These are phyloP conservation scores for Termitomyces titanicus DNA, from an alignment of 768 basidiomycete species.

Conservation along the genomic window DNA sequence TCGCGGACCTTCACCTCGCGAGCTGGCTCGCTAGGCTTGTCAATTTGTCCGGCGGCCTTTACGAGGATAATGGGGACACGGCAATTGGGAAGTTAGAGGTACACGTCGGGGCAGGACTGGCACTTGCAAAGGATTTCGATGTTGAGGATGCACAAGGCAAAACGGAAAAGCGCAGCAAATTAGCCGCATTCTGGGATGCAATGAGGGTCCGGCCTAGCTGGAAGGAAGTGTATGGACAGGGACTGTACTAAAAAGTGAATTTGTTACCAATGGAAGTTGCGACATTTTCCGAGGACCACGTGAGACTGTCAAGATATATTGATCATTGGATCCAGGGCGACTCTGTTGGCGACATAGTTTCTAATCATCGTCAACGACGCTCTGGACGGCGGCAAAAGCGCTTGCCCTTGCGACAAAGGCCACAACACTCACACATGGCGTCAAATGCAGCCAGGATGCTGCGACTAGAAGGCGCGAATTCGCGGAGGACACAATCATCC, in stretches of 20 bases:
- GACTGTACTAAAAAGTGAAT: conserved; percentile 32
- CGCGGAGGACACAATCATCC: conserved; percentile 16
- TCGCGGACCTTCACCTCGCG: conserved; percentile 78
- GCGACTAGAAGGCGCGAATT: conserved; percentile 17
- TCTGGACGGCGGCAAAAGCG: conserved; percentile 12
- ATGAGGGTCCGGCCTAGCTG: conserved; percentile 66
- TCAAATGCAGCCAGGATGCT: conserved; percentile 19
- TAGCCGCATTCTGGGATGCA: conserved; percentile 72
- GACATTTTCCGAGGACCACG: conserved; percentile 14
- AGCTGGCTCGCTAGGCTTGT: conserved; percentile 70
- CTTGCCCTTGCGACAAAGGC: conserved; percentile 9
- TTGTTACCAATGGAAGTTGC: neutral
- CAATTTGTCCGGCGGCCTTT: conserved; percentile 50
- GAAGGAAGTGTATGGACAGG: conserved; percentile 56
- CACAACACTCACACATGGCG: conserved; percentile 14
- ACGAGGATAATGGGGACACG: conserved; percentile 45
- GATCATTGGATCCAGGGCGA: conserved; percentile 5
- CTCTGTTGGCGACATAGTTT: neutral
- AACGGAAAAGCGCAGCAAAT: conserved; percentile 35
- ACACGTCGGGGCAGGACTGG: conserved; percentile 44
- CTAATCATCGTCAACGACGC: conserved; percentile 12
- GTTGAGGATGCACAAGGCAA: conserved; percentile 23
- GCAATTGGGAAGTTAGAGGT: conserved; percentile 50
- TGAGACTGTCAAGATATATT: conserved; percentile 8
- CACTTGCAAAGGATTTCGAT: conserved; percentile 40